Evolutionary conservation across 2,329 filamentous ascomycete genomes (phyloP), one percentile per base, ranked within the genome.

Genomic region (Ambrosiella xylebori): DNA sequence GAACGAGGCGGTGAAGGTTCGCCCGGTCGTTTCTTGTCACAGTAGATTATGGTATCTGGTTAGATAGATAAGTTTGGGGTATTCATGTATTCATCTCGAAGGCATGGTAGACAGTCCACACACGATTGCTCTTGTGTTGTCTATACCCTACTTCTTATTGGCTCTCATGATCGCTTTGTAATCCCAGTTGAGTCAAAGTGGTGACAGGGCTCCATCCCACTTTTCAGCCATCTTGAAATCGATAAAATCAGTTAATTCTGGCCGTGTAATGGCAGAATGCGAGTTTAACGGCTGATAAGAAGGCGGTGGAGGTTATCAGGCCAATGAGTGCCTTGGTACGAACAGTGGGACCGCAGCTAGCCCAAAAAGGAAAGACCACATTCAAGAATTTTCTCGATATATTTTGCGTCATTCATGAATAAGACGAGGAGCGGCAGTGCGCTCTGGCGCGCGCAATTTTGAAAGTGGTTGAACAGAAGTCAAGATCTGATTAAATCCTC

Each of bases 241-340:
- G 19, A 15, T 8, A 47, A 17, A 47, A 17, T n/a, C 4, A 5
- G 3, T 47, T 47, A 47, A 47, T 47, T n/a, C 11, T 17, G 44
- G 44, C n/a, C 9, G 19, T 47, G n/a, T 47, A 47, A 52, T 59
- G 54, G 54, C 58, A 59, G 47, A 59, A 59, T 45, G 15, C 7
- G 40, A 50, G 38, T 44, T 59, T 27, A 37, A 19, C 7, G 9
- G 15, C 13, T 11, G 27, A 51, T 36, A 1, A 12, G n/a, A 27
- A 17, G 47, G 58, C 58, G 58, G 58, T 59, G 58, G 56, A 12
- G 4, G 37, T 37, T 59, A 59, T 59, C 58, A 44, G 11, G 12
- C 58, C 58, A 59, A 59, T 59, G 1, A 35, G 9, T 2, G 45
- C 4, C 19, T 9, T 12, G 6, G 1, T 7, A 36, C 13, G 4